Evolutionary conservation across 805 yeast genomes (phyloP).

Genomic region (Metschnikowia cubensis): DNA sequence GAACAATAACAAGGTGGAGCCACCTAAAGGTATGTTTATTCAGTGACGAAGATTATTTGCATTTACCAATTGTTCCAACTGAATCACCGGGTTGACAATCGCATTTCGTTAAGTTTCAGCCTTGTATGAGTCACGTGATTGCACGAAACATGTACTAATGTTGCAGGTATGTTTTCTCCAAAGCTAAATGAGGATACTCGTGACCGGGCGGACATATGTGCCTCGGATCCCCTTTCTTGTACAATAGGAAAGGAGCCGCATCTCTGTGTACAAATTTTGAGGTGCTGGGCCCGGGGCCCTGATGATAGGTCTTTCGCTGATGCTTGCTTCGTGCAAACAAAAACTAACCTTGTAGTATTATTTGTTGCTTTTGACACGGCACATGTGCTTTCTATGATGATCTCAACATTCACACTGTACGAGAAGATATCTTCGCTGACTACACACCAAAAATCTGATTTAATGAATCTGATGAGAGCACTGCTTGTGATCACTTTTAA

Average conservation of each 20-base stretch:
- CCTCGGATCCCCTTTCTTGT: constrained; percentile 39
- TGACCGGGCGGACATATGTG: constrained; percentile 52
- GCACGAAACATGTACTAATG: constrained; percentile 8
- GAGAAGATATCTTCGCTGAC: constrained; percentile 38
- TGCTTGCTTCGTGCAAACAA: constrained; percentile 1
- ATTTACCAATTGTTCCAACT: constrained; percentile 59
- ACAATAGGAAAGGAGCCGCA: constrained; percentile 41
- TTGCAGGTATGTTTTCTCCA: constrained; percentile 15
- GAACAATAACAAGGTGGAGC: constrained; percentile 19
- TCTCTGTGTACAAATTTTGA: constrained; percentile 51
- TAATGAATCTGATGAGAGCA: constrained; percentile 43
- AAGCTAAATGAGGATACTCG: constrained; percentile 38
- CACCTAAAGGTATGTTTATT: constrained; percentile 2
- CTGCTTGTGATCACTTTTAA: not conserved
- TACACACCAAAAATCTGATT: constrained; percentile 41
- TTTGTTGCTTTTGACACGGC: constrained; percentile 21
- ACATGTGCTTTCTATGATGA: constrained; percentile 36
- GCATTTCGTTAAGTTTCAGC: constrained; percentile 61
- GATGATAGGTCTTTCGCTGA: constrained; percentile 51
- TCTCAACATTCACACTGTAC: constrained; percentile 51
- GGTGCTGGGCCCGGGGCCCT: constrained; percentile 43
- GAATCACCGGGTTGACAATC: constrained; percentile 51
- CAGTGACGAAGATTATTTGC: constrained; percentile 47
- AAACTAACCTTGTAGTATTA: constrained; percentile 8
- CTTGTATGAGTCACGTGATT: constrained; percentile 48